A percentile compares a stretch with the other conserved stretches of the same genome.
phyloP scores from a whole-genome alignment of 2,329 filamentous ascomycete genomes.

The Ceratocystiopsis minuta region DNA sequence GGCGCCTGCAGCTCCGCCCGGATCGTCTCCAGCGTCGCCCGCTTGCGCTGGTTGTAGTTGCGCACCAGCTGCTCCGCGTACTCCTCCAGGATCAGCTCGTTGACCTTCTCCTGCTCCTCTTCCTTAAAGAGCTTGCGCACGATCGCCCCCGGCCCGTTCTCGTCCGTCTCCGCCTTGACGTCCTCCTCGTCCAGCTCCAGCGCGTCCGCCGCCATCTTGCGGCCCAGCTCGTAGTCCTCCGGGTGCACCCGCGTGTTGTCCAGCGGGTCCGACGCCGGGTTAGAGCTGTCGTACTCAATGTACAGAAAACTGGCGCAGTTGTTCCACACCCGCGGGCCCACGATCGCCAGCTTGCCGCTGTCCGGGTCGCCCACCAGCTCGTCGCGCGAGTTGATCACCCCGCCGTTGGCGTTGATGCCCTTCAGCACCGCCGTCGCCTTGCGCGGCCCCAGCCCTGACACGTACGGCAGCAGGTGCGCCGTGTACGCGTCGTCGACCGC shows the following conservation, averaged over 20 bases:
- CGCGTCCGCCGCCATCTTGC: slow-evolving; percentile 96
- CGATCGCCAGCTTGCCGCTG: slow-evolving; percentile 56
- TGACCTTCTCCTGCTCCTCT: slow-evolving; percentile 83
- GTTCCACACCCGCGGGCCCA: slow-evolving; percentile 82
- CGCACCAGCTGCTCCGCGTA: slow-evolving; percentile 90
- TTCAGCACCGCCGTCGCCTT: slow-evolving; percentile 78
- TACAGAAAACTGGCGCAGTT: slow-evolving; percentile 94
- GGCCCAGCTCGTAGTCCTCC: slow-evolving; percentile 92
- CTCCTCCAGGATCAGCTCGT: slow-evolving; percentile 88
- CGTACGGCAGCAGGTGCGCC: slow-evolving; percentile 74
- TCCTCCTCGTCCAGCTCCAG: slow-evolving; percentile 95
- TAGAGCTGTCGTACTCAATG: slow-evolving; percentile 72
- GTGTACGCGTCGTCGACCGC: slow-evolving; percentile 66
- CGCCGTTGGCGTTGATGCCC: slow-evolving; percentile 80
- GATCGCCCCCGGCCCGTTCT: slow-evolving; percentile 76
- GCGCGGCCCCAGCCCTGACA: slow-evolving; percentile 78
- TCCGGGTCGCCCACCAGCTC: slow-evolving; percentile 82
- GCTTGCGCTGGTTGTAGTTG: slow-evolving; percentile 86
- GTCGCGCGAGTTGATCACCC: slow-evolving; percentile 63
- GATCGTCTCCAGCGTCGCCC: slow-evolving; percentile 89
- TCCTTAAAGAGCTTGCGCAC: slow-evolving; percentile 91
- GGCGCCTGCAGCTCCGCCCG: slow-evolving; percentile 81
- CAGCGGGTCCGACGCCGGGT: slow-evolving; percentile 70
- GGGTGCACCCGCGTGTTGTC: slow-evolving; percentile 96
- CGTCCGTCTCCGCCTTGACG: slow-evolving; percentile 82